Evolutionary conservation across 331 rosid species (phyloP).

Genomic region (Acacia concinna): DNA sequence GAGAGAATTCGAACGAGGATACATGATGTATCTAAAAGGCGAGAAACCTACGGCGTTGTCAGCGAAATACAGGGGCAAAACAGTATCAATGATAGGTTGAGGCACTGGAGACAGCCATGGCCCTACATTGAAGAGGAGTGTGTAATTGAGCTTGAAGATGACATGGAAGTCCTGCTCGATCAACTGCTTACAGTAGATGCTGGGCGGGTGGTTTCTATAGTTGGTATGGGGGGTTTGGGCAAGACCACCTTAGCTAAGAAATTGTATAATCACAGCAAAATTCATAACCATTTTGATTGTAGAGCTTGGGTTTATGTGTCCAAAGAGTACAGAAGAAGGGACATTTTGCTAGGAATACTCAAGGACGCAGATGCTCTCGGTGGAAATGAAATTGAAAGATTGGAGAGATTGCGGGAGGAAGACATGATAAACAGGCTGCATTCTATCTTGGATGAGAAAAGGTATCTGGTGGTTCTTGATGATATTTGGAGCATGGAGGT

Average conservation of each 20-base stretch:
- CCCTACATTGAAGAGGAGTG: conserved; percentile 43
- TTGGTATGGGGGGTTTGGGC: conserved; percentile 55
- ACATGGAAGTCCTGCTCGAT: conserved; percentile 19
- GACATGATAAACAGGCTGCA: conserved; percentile 36
- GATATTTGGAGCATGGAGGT: conserved; percentile 52
- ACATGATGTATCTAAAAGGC: conserved; percentile 33
- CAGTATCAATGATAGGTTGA: conserved; percentile 19
- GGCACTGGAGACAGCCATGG: conserved; percentile 46
- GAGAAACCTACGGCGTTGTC: conserved; percentile 33
- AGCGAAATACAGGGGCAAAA: not conserved
- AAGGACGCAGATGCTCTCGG: conserved; percentile 32
- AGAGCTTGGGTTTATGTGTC: conserved; percentile 50
- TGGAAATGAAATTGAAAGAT: conserved; percentile 12
- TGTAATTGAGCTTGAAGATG: conserved; percentile 45
- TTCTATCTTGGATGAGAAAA: conserved; percentile 36
- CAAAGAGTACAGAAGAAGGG: conserved; percentile 40
- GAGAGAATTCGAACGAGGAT: conserved; percentile 18
- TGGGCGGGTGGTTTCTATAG: conserved; percentile 41
- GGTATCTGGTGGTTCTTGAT: conserved; percentile 47
- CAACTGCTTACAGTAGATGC: conserved; percentile 27
- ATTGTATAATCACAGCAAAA: conserved; percentile 34
- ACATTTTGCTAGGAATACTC: conserved; percentile 40
- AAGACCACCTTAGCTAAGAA: conserved; percentile 48
- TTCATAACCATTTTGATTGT: conserved; percentile 36
- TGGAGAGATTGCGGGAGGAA: conserved; percentile 31